Percentiles rank a stretch among this genome's conserved stretches.
These are phyloP conservation scores for Paramecium sexaurelia DNA, from an alignment of 73 alveolate species.

Conservation along the genomic window DNA sequence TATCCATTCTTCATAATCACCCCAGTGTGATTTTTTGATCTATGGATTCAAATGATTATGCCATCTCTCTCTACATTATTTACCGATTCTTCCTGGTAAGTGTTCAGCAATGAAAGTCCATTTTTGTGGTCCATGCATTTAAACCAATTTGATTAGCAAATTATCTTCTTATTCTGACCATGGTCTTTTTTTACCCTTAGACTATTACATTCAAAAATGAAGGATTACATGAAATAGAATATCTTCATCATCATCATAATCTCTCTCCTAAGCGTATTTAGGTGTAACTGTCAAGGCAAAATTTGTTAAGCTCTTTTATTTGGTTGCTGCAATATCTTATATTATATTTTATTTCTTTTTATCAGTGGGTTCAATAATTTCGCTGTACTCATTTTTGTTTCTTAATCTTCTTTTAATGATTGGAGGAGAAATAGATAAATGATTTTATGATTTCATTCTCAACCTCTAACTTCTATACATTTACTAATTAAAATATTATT, in stretches of 20 bases:
- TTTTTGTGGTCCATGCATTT: slow-evolving; percentile 95
- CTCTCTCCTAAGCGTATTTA: slow-evolving; percentile 4
- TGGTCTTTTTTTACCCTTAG: slow-evolving; percentile 85
- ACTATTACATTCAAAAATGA: not conserved
- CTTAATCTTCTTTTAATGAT: slow-evolving; percentile 22
- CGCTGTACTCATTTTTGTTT: slow-evolving; percentile 6
- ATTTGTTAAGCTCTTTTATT: slow-evolving; percentile 30
- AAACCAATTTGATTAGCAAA: slow-evolving; percentile 89
- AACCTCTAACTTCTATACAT: slow-evolving; percentile 44
- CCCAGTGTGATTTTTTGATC: slow-evolving; percentile 94
- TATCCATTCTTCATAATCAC: slow-evolving; percentile 97
- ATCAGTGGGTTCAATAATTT: slow-evolving; percentile 9
- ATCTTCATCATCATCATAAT: slow-evolving; percentile 38
- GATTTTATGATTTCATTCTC: slow-evolving; percentile 27
- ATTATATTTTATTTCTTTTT: not conserved
- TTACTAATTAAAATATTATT: not conserved
- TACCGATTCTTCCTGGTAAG: slow-evolving; percentile 97
- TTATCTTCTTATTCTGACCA: slow-evolving; percentile 98
- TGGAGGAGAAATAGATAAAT: slow-evolving; percentile 28
- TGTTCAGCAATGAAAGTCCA: slow-evolving; percentile 96
- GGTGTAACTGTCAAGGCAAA: slow-evolving; percentile 41
- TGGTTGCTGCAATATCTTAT: slow-evolving; percentile 19
- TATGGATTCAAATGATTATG: slow-evolving; percentile 97
- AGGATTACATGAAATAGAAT: slow-evolving; percentile 23
- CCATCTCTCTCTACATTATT: slow-evolving; percentile 99